These are phyloP conservation scores for Venturia asperata DNA, from an alignment of 2,329 filamentous ascomycete species.

Conservation along the genomic window DNA sequence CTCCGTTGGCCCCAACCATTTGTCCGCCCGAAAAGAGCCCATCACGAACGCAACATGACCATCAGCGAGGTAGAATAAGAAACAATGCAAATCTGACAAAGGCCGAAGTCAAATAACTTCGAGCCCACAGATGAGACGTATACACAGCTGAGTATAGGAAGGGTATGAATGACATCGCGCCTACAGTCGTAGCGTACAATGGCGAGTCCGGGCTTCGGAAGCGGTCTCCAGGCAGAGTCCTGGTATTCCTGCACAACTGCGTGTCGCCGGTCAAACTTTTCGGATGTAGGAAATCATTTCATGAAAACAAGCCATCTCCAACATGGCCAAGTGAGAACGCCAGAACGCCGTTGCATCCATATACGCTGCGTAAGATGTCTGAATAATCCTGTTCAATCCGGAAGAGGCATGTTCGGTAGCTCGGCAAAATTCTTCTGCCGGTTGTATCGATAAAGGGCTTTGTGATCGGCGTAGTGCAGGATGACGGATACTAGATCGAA, in stretches of 20 bases:
- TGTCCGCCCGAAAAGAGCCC: background rate
- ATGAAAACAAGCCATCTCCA: background rate
- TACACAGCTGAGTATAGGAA: background rate
- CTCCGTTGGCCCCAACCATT: background rate
- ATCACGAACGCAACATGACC: background rate
- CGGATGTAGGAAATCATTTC: background rate
- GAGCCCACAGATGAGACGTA: background rate
- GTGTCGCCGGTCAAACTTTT: background rate
- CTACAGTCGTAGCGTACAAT: conserved; percentile 1
- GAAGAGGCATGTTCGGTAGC: background rate
- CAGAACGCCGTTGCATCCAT: conserved; percentile 5
- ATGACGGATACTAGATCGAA: background rate
- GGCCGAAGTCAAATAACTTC: background rate
- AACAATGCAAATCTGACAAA: background rate
- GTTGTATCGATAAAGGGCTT: background rate
- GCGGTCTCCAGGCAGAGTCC: background rate
- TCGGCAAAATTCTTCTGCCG: background rate
- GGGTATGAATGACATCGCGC: background rate
- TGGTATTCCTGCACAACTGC: background rate
- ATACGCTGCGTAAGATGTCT: conserved; percentile 4
- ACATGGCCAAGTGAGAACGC: background rate
- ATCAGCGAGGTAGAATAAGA: background rate
- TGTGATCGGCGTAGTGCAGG: background rate
- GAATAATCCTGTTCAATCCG: background rate
- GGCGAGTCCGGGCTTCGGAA: background rate